phyloP scores from a whole-genome alignment of 2,329 filamentous ascomycete species.

The Penicillium sp. region DNA sequence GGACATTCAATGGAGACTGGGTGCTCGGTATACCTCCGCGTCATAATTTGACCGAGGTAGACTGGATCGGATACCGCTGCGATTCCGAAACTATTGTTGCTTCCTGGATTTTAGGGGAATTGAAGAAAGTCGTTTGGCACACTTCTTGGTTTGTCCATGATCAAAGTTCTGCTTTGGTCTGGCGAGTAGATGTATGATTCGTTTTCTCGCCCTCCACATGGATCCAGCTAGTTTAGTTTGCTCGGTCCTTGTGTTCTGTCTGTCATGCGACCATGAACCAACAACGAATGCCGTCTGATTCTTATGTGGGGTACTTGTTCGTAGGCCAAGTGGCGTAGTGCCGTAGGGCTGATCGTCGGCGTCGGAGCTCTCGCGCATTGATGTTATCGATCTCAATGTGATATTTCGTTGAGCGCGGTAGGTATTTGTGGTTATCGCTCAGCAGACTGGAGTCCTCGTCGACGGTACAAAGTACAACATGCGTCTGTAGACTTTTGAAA shows the following conservation, averaged over 20 bases:
- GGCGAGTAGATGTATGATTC: slow-evolving; percentile 30
- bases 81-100: slow-evolving; percentile 36
- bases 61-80: slow-evolving; percentile 36
- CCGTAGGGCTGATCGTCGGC: neutral
- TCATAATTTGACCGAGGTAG: slow-evolving; percentile 29
- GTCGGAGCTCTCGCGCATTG: neutral
- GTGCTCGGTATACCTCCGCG: slow-evolving; percentile 36
- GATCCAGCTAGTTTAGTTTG: slow-evolving; percentile 35
- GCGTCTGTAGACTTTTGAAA: neutral
- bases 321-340: neutral
- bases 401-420: neutral
- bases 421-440: neutral
- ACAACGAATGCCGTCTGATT: slow-evolving; percentile 31
- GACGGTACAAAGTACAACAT: neutral
- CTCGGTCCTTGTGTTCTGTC: slow-evolving; percentile 33
- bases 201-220: slow-evolving; percentile 20
- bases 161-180: slow-evolving; percentile 7
- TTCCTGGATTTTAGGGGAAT: slow-evolving; percentile 30
- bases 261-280: slow-evolving; percentile 37
- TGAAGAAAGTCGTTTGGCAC: slow-evolving; percentile 32
- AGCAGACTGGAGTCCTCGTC: neutral
- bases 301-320: slow-evolving; percentile 5
- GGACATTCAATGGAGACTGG: slow-evolving; percentile 42
- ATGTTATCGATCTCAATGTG: neutral
- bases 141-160: slow-evolving; percentile 13